These are phyloP conservation scores for Aspergillus jensenii DNA, from an alignment of 2,329 filamentous ascomycete genomes.

Conservation along the genomic window DNA sequence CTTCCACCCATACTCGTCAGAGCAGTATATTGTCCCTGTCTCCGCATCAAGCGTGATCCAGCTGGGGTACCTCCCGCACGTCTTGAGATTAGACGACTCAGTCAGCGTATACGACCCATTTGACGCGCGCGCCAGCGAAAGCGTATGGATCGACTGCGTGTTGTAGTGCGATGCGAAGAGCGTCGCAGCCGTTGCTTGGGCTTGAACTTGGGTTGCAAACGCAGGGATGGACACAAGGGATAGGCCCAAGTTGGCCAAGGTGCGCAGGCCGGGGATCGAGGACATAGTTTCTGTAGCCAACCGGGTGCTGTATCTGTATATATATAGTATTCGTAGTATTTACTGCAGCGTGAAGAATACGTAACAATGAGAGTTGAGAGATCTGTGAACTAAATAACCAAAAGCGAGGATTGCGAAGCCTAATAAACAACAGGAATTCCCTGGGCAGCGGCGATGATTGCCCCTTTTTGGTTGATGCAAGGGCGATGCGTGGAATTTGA, in stretches of 20 bases:
- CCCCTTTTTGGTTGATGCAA: neutral
- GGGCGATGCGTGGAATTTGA: neutral
- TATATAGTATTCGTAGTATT: neutral
- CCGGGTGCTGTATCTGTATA: no score
- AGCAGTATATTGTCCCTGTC: constrained; percentile 33
- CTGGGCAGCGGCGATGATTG: neutral
- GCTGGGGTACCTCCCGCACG: constrained; percentile 37
- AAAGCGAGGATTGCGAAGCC: neutral
- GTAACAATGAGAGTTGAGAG: neutral
- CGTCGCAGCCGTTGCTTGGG: constrained; percentile 9
- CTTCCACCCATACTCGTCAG: constrained; percentile 32
- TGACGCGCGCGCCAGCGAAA: constrained; percentile 26
- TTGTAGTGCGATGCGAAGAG: constrained; percentile 43
- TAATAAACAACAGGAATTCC: neutral
- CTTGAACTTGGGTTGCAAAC: neutral
- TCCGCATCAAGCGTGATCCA: constrained; percentile 35
- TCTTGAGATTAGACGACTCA: constrained; percentile 24
- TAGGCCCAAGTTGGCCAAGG: neutral
- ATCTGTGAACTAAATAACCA: neutral
- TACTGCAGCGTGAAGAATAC: neutral
- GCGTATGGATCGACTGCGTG: constrained; percentile 33
- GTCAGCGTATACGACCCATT: constrained; percentile 25
- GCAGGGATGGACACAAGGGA: neutral
- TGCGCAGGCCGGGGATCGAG: no score
- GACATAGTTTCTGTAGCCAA: no score